Percentiles rank a stretch among this genome's conserved stretches.
These are phyloP conservation scores for cucumber (Cucumis sativus) DNA, from an alignment of 306 rosid genomes.

Conservation along the genomic window DNA sequence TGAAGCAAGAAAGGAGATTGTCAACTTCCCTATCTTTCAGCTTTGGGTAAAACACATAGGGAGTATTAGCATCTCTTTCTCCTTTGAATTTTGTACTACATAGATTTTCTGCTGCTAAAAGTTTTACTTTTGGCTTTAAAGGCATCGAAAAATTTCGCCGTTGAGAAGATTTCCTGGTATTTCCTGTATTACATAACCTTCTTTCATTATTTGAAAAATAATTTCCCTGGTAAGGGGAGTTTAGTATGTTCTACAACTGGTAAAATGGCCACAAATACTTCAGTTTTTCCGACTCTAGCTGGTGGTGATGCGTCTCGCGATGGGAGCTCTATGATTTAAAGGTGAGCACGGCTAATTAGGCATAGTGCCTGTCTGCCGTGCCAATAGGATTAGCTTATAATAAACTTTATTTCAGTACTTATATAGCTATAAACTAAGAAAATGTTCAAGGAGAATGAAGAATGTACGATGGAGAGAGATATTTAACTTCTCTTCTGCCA, in stretches of 20 bases:
- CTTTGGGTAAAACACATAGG: slow-evolving; percentile 78
- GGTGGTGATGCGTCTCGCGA: slow-evolving; percentile 97
- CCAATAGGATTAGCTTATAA: slow-evolving; percentile 58
- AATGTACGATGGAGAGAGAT: neutral
- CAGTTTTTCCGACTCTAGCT: slow-evolving; percentile 88
- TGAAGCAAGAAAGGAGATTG: slow-evolving; percentile 76
- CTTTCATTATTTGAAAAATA: slow-evolving; percentile 29
- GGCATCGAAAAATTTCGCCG: slow-evolving; percentile 52
- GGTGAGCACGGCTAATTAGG: slow-evolving; percentile 99
- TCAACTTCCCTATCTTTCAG: slow-evolving; percentile 53
- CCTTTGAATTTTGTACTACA: slow-evolving; percentile 30
- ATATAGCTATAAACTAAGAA: slow-evolving; percentile 7
- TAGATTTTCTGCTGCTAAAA: slow-evolving; percentile 62
- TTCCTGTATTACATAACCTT: slow-evolving; percentile 37
- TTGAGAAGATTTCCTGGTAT: slow-evolving; percentile 73
- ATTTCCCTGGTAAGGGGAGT: slow-evolving; percentile 98
- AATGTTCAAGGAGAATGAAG: neutral
- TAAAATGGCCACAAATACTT: slow-evolving; percentile 81
- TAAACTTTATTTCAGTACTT: slow-evolving; percentile 12
- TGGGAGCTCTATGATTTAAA: slow-evolving; percentile 77
- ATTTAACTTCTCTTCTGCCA: slow-evolving; percentile 15
- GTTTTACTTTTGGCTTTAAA: slow-evolving; percentile 45
- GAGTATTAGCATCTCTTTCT: slow-evolving; percentile 67
- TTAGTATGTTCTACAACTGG: slow-evolving; percentile 59
- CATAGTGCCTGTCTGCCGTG: slow-evolving; percentile 99